These are phyloP conservation scores for Eimeria sp. DNA, from an alignment of 169 alveolate genomes.

Conservation along the genomic window DNA sequence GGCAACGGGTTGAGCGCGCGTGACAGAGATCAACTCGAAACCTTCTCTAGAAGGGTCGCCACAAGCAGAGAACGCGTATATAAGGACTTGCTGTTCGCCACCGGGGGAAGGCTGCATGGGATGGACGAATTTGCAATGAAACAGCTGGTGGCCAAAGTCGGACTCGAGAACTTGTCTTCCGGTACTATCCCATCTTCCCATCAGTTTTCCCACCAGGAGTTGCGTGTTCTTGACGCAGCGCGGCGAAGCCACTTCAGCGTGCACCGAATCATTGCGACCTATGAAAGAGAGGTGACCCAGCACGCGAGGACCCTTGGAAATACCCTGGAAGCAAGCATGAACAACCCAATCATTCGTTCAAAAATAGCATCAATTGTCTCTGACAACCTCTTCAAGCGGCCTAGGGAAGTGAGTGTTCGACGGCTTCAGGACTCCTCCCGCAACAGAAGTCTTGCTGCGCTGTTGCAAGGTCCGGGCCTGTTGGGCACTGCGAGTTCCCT, in stretches of 20 bases:
- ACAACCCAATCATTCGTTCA: background rate
- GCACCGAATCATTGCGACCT: slow-evolving; percentile 17
- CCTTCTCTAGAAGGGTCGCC: slow-evolving; percentile 39
- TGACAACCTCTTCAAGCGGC: slow-evolving; percentile 24
- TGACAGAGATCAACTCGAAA: slow-evolving; percentile 42
- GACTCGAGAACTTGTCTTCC: slow-evolving; percentile 45
- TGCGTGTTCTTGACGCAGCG: slow-evolving; percentile 58
- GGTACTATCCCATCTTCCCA: slow-evolving; percentile 6
- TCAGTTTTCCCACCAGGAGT: slow-evolving; percentile 28
- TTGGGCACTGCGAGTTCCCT: slow-evolving; percentile 34
- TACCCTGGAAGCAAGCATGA: slow-evolving; percentile 6
- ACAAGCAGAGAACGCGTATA: slow-evolving; percentile 63
- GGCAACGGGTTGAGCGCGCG: slow-evolving; percentile 49
- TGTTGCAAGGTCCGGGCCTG: slow-evolving; percentile 21
- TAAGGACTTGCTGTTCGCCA: slow-evolving; percentile 17
- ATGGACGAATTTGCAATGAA: slow-evolving; percentile 56
- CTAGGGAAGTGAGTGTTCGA: background rate
- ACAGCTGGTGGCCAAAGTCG: slow-evolving; percentile 46
- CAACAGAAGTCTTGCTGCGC: slow-evolving; percentile 24
- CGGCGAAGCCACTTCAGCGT: slow-evolving; percentile 24
- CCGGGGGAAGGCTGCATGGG: slow-evolving; percentile 40
- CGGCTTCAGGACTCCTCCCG: slow-evolving; percentile 32
- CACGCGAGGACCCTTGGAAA: slow-evolving; percentile 15
- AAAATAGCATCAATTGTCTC: slow-evolving; percentile 26
- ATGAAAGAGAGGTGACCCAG: slow-evolving; percentile 61